These are phyloP conservation scores for Ogataea henricii DNA, from an alignment of 805 yeast species.

Conservation along the genomic window DNA sequence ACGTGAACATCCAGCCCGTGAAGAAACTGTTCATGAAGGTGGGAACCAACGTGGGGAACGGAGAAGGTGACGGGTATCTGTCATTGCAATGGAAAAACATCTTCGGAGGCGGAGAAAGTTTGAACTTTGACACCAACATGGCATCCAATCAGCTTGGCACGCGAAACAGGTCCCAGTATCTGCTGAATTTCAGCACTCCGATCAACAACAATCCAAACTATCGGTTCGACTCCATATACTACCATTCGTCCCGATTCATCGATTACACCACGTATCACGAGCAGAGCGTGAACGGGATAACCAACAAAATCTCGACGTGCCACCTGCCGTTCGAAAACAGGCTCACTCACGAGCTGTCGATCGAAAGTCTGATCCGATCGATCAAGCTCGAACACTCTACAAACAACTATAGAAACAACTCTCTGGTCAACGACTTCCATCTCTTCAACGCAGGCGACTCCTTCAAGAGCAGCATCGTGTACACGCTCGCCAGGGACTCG, in stretches of 20 bases:
- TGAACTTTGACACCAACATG: conserved; percentile 47
- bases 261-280: conserved; percentile 51
- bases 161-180: conserved; percentile 51
- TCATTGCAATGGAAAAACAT: conserved; percentile 64
- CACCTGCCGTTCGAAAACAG: conserved; percentile 30
- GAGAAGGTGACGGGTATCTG: conserved; percentile 93
- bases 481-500: conserved; percentile 44
- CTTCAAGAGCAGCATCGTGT: conserved; percentile 46
- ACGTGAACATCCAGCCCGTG: conserved; percentile 47
- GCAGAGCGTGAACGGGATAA: conserved; percentile 45
- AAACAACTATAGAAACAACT: conserved; percentile 30
- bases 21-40: conserved; percentile 81
- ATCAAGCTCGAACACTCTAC: conserved; percentile 29
- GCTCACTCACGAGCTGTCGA: conserved; percentile 49
- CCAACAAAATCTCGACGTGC: conserved; percentile 43
- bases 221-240: conserved; percentile 41
- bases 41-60: conserved; percentile 95
- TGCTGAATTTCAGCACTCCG: conserved; percentile 50
- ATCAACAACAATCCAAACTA: conserved; percentile 42
- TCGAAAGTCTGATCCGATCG: conserved; percentile 47
- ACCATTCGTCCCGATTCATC: conserved; percentile 45
- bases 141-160: conserved; percentile 47
- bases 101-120: conserved; percentile 58
- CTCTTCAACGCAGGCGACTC: conserved; percentile 46
- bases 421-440: conserved; percentile 35